Conservation (phyloP, 192 early-diverging fungal species). For the Gaertneriomyces semiglobifer region DNA sequence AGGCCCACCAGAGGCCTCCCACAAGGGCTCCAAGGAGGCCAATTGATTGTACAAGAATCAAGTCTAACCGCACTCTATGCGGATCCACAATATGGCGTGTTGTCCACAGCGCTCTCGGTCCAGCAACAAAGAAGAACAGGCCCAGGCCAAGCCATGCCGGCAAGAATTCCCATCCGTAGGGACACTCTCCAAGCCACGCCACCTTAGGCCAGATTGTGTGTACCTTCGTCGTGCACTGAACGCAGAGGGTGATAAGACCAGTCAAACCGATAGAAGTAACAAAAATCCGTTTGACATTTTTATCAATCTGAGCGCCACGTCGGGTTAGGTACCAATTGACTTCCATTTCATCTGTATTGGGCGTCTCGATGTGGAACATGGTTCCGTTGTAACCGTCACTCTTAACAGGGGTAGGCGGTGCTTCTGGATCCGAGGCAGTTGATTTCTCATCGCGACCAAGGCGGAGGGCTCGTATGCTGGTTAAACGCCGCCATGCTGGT, state of each 20-base stretch:
- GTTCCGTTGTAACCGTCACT: neutral
- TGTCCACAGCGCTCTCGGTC: neutral
- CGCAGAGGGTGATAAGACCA: neutral
- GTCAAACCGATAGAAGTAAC: neutral
- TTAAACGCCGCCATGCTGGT: neutral
- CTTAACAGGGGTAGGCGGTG: no score
- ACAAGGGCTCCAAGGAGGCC: neutral
- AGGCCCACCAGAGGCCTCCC: neutral
- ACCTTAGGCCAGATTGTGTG: neutral
- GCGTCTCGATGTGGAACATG: neutral
- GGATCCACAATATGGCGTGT: neutral
- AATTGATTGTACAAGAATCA: neutral
- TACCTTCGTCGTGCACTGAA: neutral
- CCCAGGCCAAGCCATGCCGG: neutral
- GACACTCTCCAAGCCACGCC: neutral
- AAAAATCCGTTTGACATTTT: neutral
- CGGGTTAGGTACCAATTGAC: slow-evolving; percentile 2
- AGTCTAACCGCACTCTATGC: neutral
- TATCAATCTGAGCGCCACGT: neutral
- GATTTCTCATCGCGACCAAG: neutral
- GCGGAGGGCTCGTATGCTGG: neutral
- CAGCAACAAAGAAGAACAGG: neutral
- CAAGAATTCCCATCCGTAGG: neutral
- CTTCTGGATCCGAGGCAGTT: neutral
- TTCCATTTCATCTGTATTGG: neutral